Percentiles rank a stretch among this genome's conserved stretches.
phyloP scores from a whole-genome alignment of 1,284 basidiomycete species.

The Malassezia psittaci region DNA sequence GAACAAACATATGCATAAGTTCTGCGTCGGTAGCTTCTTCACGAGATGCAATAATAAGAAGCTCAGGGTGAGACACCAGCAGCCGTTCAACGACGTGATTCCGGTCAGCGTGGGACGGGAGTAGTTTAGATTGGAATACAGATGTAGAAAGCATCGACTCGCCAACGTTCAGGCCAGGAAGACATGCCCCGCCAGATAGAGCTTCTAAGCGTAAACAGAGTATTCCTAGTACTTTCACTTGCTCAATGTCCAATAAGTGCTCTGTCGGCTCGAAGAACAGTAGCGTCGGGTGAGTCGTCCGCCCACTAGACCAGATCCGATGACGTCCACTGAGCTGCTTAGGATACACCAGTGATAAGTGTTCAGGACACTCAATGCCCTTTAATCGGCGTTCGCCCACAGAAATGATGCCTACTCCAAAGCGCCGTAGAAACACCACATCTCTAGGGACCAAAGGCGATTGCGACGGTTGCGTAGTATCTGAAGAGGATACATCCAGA shows the following conservation, averaged over 20 bases:
- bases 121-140: not conserved
- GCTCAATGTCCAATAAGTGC: conserved; percentile 61
- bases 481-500: not conserved
- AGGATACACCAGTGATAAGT: conserved; percentile 75
- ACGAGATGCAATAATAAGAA: conserved; percentile 35
- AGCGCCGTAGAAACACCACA: conserved; percentile 62
- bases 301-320: conserved; percentile 42
- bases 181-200: conserved; percentile 59
- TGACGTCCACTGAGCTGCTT: conserved; percentile 64
- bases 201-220: conserved; percentile 75
- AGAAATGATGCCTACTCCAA: conserved; percentile 64
- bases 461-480: not conserved
- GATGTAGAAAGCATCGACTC: not conserved
- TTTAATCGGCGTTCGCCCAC: conserved; percentile 88
- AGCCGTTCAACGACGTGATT: conserved; percentile 28
- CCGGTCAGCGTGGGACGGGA: conserved; percentile 8
- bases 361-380: conserved; percentile 69
- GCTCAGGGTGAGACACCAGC: conserved; percentile 31
- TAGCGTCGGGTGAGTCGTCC: conserved; percentile 50
- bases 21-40: conserved; percentile 46
- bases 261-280: conserved; percentile 49
- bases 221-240: conserved; percentile 66
- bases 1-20: conserved; percentile 31
- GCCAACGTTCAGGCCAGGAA: conserved; percentile 39
- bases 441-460: conserved; percentile 47